Base-by-base conservation (phyloP, 1,139 yeast genomes). In the Scheffersomyces titani region DNA sequence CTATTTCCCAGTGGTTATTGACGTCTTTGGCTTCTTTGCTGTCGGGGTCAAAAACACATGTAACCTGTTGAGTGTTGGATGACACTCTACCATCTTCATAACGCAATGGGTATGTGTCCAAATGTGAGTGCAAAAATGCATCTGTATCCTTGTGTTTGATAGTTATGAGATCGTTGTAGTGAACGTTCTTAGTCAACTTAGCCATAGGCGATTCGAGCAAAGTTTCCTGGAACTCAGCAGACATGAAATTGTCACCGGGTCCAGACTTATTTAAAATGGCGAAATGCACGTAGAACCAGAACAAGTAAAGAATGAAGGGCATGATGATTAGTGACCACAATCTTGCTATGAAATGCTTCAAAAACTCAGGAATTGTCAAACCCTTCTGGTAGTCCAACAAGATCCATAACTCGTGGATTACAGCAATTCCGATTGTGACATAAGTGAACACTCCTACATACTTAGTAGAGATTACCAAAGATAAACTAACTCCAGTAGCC, bases 81-180 rank as follows among this genome's bases (percentile, higher is more conserved):
- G 98, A 93, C 54, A 94, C 81, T 75, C 99, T 88, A 13, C 99
- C 99, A 70, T 94, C 98, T 56, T 92, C 98, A 70, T 94, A 94
- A 70, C 98, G 87, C 66, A 92, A 78, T 47, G 99, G 99, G 71
- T 94, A 94, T 16, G 65, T 70, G 45, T 77, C 81, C 13, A 71
- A 67, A 67, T 92, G 98, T 0, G 99, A 94, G 71, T 94, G 98
- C 66, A 94, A 82, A 56, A 83, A 81, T 16, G 91, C 87, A 3
- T 81, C 85, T 3, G 97, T 91, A 52, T 85, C 90, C 68, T 87
- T 88, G 72, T 92, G 97, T 65, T 83, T 84, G 58, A 94, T 71
- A 19, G 97, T 91, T 55, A 94, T 74, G 21, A 83, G 74, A 71
- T 94, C 99, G 69, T 84, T 82, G 71, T 82, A 94, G 67, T 91